Percentiles rank a stretch among this genome's conserved stretches.
Evolutionary conservation across 2,329 filamentous ascomycete genomes (phyloP).

Genomic region (Albifimbria verrucaria): DNA sequence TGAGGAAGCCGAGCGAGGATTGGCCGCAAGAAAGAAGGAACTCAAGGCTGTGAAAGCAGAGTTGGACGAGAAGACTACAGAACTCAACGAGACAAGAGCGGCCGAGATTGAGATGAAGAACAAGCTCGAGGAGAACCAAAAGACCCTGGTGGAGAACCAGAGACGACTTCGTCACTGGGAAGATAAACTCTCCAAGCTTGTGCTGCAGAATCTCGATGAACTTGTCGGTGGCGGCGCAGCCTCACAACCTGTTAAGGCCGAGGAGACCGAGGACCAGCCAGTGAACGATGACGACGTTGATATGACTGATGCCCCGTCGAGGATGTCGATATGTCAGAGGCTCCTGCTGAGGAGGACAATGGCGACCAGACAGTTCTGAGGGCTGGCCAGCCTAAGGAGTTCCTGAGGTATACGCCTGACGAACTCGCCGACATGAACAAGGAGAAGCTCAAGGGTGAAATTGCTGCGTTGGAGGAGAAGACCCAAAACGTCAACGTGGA

Average conservation of each 20-base stretch:
- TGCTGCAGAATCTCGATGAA: slow-evolving; percentile 76
- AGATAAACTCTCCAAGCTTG: slow-evolving; percentile 82
- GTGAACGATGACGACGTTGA: slow-evolving; percentile 29
- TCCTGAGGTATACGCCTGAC: slow-evolving; percentile 75
- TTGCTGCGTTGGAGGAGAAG: slow-evolving; percentile 60
- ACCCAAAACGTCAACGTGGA: slow-evolving; percentile 87
- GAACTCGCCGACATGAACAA: slow-evolving; percentile 66
- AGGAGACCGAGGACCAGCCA: slow-evolving; percentile 17
- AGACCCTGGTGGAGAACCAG: slow-evolving; percentile 80
- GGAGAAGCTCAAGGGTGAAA: slow-evolving; percentile 58
- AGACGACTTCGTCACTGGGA: slow-evolving; percentile 82
- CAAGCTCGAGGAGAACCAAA: slow-evolving; percentile 94
- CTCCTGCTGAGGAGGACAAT: slow-evolving; percentile 24
- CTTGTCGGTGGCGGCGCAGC: slow-evolving; percentile 44
- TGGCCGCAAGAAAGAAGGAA: slow-evolving; percentile 77
- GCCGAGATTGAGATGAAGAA: slow-evolving; percentile 98
- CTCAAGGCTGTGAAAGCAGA: slow-evolving; percentile 77
- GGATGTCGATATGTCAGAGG: slow-evolving; percentile 27
- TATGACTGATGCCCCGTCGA: slow-evolving; percentile 25
- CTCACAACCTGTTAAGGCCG: slow-evolving; percentile 17
- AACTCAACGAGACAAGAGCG: slow-evolving; percentile 85
- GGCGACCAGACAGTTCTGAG: slow-evolving; percentile 16
- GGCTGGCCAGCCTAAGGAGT: slow-evolving; percentile 45
- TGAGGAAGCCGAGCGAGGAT: slow-evolving; percentile 76
- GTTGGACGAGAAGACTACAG: slow-evolving; percentile 78